Evolutionary conservation across 768 basidiomycete genomes (phyloP).

Genomic region (Leccinum subgranulosum): DNA sequence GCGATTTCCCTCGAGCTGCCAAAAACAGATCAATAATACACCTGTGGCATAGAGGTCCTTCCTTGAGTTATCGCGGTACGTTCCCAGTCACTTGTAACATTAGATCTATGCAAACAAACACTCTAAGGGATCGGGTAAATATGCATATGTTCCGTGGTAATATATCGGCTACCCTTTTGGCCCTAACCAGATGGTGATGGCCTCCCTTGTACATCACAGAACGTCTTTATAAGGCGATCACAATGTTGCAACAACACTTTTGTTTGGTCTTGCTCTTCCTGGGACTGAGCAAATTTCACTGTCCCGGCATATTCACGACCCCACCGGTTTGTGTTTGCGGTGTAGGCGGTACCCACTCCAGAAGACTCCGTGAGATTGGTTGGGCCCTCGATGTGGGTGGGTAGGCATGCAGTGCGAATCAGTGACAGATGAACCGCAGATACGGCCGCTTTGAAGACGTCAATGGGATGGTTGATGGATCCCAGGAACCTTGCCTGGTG

Average conservation of each 20-base stretch:
- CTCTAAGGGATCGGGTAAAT: not conserved
- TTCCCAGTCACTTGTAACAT: not conserved
- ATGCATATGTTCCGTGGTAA: not conserved
- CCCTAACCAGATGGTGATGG: constrained; percentile 16
- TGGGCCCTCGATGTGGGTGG: constrained; percentile 22
- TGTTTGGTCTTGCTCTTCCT: constrained; percentile 45
- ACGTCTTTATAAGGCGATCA: constrained; percentile 48
- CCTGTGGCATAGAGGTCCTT: not conserved
- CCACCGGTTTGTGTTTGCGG: constrained; percentile 54
- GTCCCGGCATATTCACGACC: constrained; percentile 53
- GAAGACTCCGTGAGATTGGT: constrained; percentile 13
- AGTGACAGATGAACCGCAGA: constrained; percentile 66
- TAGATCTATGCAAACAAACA: constrained; percentile 2
- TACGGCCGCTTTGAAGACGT: constrained; percentile 61
- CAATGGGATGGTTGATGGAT: constrained; percentile 64
- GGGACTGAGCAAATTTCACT: constrained; percentile 49
- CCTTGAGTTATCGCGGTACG: not conserved
- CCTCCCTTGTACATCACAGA: constrained; percentile 32
- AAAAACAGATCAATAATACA: constrained; percentile 4
- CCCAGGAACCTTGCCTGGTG: constrained; percentile 64
- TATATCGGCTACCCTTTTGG: not conserved
- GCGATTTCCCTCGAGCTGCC: constrained; percentile 40
- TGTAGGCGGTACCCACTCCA: constrained; percentile 39
- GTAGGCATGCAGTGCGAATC: constrained; percentile 50
- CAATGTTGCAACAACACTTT: constrained; percentile 50